phyloP scores from a whole-genome alignment of 495 filamentous ascomycete species.

The Durotheca rogersii region DNA sequence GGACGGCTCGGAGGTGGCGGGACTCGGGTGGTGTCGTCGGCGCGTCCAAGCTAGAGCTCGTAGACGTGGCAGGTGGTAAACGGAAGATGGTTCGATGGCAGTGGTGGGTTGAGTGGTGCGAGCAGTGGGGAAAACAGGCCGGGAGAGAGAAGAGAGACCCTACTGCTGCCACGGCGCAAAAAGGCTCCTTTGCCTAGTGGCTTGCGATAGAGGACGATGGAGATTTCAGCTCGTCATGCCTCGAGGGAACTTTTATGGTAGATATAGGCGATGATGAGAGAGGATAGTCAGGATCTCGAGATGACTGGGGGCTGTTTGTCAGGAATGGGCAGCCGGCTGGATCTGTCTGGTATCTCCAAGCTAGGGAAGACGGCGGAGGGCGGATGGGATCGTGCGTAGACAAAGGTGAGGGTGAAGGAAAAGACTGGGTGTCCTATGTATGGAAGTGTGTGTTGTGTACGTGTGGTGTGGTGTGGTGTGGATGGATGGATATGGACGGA shows the following conservation, averaged over 20 bases:
- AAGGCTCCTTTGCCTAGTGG: no score
- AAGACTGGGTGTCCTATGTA: neutral
- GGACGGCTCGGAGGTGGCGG: neutral
- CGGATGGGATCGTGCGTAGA: neutral
- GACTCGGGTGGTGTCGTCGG: slow-evolving; percentile 3
- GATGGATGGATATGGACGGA: no score
- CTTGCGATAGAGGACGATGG: no score
- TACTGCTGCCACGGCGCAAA: neutral
- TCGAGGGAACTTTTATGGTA: neutral
- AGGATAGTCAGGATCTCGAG: neutral
- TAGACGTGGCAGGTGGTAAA: slow-evolving; percentile 1
- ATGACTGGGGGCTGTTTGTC: no score
- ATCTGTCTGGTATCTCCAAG: no score
- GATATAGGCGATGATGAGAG: neutral
- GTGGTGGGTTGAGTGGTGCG: neutral
- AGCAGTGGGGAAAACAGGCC: neutral
- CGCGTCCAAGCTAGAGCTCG: neutral
- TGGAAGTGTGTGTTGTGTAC: no score
- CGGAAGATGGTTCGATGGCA: slow-evolving; percentile 14
- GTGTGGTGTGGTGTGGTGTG: no score
- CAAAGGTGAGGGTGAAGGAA: neutral
- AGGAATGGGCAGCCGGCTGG: no score
- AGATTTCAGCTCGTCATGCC: no score
- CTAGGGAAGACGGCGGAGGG: slow-evolving; percentile 26
- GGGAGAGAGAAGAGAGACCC: neutral